phyloP scores from a whole-genome alignment of 805 yeast species.

The Cyberlindnera maritima region DNA sequence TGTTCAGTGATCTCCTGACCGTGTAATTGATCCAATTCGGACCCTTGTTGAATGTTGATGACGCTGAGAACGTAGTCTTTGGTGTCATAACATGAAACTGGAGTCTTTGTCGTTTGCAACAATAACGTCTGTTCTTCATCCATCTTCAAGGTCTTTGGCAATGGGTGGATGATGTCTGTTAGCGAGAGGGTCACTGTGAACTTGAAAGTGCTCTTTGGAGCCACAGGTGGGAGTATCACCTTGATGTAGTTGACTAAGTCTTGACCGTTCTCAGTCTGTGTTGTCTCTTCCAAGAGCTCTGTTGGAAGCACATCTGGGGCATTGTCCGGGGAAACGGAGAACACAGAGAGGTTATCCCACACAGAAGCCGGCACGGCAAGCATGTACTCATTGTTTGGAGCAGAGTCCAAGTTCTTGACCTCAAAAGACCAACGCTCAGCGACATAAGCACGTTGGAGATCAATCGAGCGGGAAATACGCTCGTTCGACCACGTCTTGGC shows the following conservation, averaged over 20 bases:
- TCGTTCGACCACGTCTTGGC: conserved; percentile 47
- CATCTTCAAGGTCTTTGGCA: conserved; percentile 62
- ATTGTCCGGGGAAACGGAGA: conserved; percentile 36
- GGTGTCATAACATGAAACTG: conserved; percentile 63
- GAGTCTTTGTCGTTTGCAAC: conserved; percentile 50
- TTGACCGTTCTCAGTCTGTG: conserved; percentile 25
- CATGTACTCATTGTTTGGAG: conserved; percentile 54
- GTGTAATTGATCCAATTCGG: conserved; percentile 36
- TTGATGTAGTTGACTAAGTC: conserved; percentile 39
- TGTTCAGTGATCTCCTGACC: conserved; percentile 31
- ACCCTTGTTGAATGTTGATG: conserved; percentile 44
- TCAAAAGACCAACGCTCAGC: conserved; percentile 57
- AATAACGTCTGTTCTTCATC: conserved; percentile 59
- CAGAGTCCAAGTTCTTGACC: conserved; percentile 54
- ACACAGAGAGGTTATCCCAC: conserved; percentile 41
- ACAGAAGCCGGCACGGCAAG: conserved; percentile 54
- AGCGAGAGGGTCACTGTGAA: conserved; percentile 50
- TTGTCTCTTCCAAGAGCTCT: conserved; percentile 28
- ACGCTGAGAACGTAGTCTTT: conserved; percentile 39
- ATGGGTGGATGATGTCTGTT: conserved; percentile 49
- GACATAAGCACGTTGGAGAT: conserved; percentile 62
- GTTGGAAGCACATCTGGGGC: conserved; percentile 23
- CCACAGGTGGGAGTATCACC: conserved; percentile 56
- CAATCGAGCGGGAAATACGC: conserved; percentile 54
- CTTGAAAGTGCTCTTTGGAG: conserved; percentile 53